phyloP scores from a whole-genome alignment of 1,139 yeast species.

The Arxiozyma bovina region DNA sequence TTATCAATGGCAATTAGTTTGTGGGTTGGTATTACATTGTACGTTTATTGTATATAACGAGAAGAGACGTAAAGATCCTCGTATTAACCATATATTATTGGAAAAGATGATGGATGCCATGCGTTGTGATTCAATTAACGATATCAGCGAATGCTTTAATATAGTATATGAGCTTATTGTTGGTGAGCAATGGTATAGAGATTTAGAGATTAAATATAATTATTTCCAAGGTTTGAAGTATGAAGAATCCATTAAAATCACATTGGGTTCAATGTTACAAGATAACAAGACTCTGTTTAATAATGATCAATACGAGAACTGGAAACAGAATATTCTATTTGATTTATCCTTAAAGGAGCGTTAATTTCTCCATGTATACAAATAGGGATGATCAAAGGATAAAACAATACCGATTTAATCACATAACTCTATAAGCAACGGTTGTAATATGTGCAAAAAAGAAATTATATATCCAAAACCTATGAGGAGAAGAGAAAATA shows the following conservation, averaged over 20 bases:
- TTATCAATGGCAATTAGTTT: slow-evolving; percentile 59
- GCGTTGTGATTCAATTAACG: slow-evolving; percentile 41
- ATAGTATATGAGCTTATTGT: slow-evolving; percentile 46
- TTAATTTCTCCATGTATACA: too few species aligned
- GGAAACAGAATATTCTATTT: slow-evolving; percentile 24
- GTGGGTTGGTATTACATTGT: slow-evolving; percentile 56
- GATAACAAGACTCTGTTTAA: slow-evolving; percentile 22
- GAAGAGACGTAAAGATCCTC: slow-evolving; percentile 38
- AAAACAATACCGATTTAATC: too few species aligned
- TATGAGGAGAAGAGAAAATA: too few species aligned
- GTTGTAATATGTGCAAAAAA: neutral
- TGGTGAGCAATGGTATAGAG: slow-evolving; percentile 47
- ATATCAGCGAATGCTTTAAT: slow-evolving; percentile 44
- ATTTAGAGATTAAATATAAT: slow-evolving; percentile 34
- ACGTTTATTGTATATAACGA: slow-evolving; percentile 47
- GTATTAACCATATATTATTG: slow-evolving; percentile 41
- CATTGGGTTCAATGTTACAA: slow-evolving; percentile 30
- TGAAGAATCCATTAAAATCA: slow-evolving; percentile 20
- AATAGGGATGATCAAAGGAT: too few species aligned
- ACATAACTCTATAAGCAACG: too few species aligned
- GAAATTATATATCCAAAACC: too few species aligned
- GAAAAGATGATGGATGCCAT: slow-evolving; percentile 46
- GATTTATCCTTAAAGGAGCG: slow-evolving; percentile 22
- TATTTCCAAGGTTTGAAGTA: slow-evolving; percentile 26
- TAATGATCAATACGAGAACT: slow-evolving; percentile 26